Base-by-base conservation (phyloP, 148 eudicot species). In the Mesembryanthemum crystallinum region DNA sequence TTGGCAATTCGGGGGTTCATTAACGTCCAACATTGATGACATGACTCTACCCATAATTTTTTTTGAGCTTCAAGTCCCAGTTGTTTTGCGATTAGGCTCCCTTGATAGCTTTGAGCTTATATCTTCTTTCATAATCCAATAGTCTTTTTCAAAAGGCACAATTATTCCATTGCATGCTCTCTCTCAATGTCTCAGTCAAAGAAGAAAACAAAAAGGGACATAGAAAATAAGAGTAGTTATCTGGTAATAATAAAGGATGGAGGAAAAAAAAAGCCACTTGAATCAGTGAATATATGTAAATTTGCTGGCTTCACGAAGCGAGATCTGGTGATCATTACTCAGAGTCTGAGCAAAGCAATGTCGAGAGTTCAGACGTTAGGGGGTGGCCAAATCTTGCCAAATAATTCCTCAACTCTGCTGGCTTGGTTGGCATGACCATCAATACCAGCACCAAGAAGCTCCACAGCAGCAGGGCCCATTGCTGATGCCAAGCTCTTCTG, bases 341-440 rank as follows among this genome's bases (percentile, higher is more conserved):
- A n/a, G n/a, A 29, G 23, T 58, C 21, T 15, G 63, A 27, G 35
- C 17, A 64, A 21, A 74, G 17, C 59, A 29, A 13, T 24, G 28
- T 8, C 14, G 49, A 8, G 13, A 8, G 49, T 72, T 86, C 70
- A 92, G 67, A 94, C 97, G 73, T 94, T 94, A 25, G 98, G 98
- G 20, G 98, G 98, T 39, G 98, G 98, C 98, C 98, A 94, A 21
- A 94, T 92, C 80, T 94, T 94, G 24, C 90, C 96, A 47, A 94
- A 92, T 18, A 90, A 81, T 70, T 90, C 96, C 75, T 94, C 98
- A 0, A 94, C 96, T 75, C 89, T 85, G 79, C 78, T 88, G 14
- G 94, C 82, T 88, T 94, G 96, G 73, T 75, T 85, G 45, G 80
- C 78, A 77, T 94, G 89, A 7, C 98, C 92, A 24, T 92, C 94